phyloP scores from a whole-genome alignment of 169 alveolate species.

The Besnoitia besnoiti region DNA sequence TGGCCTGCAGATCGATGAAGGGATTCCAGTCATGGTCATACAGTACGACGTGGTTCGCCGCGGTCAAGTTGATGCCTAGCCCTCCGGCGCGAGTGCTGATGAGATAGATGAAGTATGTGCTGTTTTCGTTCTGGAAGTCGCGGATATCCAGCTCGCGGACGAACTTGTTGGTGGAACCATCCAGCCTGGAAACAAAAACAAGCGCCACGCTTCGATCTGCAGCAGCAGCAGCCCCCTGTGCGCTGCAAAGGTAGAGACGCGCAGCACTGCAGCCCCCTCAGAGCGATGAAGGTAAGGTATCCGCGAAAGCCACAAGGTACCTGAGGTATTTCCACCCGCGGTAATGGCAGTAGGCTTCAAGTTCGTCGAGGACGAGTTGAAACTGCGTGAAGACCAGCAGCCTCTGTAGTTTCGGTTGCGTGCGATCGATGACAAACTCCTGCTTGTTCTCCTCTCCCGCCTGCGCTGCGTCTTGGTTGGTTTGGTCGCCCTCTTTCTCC shows the following conservation, averaged over 20 bases:
- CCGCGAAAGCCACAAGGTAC: neutral
- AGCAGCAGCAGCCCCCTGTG: no score
- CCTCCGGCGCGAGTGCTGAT: constrained; percentile 96
- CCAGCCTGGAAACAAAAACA: constrained; percentile 78
- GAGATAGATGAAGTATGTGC: constrained; percentile 84
- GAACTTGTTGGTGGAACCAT: constrained; percentile 90
- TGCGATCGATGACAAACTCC: constrained; percentile 14
- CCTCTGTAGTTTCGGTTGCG: constrained; percentile 82
- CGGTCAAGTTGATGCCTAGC: constrained; percentile 92
- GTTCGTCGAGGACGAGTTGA: constrained; percentile 89
- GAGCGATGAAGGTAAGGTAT: no score
- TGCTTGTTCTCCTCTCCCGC: neutral
- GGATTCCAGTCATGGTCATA: constrained; percentile 99
- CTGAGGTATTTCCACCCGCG: constrained; percentile 90
- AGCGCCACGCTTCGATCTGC: neutral
- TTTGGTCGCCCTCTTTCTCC: neutral
- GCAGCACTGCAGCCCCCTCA: no score
- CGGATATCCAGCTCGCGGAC: constrained; percentile 90
- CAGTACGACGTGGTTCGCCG: constrained; percentile 99
- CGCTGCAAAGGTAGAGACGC: no score
- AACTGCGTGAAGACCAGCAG: constrained; percentile 89
- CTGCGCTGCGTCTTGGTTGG: neutral
- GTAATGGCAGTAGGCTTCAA: constrained; percentile 88
- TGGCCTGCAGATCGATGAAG: constrained; percentile 98
- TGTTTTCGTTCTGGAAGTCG: constrained; percentile 85